Conservation (phyloP, 768 basidiomycete genomes). For the Rhodotorula taiwanensis region DNA sequence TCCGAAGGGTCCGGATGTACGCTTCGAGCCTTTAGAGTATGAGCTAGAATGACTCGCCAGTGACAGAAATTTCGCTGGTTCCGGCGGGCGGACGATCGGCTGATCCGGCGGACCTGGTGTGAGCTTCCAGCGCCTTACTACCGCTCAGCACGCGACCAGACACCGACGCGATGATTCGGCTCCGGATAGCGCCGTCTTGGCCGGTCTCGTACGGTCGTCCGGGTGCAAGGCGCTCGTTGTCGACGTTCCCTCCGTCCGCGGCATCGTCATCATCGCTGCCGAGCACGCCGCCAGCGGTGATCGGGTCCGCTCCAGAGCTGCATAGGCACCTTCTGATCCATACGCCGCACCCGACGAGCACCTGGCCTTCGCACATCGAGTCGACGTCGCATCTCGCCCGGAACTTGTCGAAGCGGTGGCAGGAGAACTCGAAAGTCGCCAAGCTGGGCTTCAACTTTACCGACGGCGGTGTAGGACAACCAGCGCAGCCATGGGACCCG, state of each 20-base stretch:
- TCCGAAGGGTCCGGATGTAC: too few species aligned
- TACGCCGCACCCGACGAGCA: slow-evolving; percentile 5
- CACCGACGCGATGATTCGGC: too few species aligned
- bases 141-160: too few species aligned
- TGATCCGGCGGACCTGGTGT: too few species aligned
- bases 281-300: not conserved
- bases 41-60: too few species aligned
- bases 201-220: not conserved
- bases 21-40: too few species aligned
- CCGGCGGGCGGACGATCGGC: too few species aligned
- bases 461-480: slow-evolving; percentile 4
- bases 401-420: slow-evolving; percentile 16
- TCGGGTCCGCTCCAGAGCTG: slow-evolving; percentile 3
- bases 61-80: too few species aligned
- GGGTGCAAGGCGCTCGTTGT: not conserved
- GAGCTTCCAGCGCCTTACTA: too few species aligned
- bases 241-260: not conserved
- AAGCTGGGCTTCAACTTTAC: slow-evolving; percentile 16
- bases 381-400: slow-evolving; percentile 28
- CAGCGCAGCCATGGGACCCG: slow-evolving; percentile 16
- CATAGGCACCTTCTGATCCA: slow-evolving; percentile 38
- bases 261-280: too few species aligned
- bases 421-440: not conserved
- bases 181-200: too few species aligned
- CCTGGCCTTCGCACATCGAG: slow-evolving; percentile 39